Evolutionary conservation across 768 basidiomycete species (phyloP), one percentile per base, ranked within the genome.

Genomic region (Psilocybe sp.): DNA sequence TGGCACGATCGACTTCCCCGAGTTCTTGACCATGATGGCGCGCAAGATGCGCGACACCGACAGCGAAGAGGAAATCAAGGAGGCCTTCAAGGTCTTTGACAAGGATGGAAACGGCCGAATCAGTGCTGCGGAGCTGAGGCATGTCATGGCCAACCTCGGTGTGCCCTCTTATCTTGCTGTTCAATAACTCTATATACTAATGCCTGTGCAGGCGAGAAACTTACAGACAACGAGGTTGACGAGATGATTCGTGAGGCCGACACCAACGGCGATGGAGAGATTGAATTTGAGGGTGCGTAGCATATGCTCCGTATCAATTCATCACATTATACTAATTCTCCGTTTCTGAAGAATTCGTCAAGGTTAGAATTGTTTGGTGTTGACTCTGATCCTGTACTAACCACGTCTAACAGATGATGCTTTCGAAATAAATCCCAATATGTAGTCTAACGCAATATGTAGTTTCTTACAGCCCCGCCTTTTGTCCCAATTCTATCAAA

Each of bases 191-290:
- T 23, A 19, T 20, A 35, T 37, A 39, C 32, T 31, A 33, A 36
- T 15, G 15, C 15, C 10, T 32, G 44, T 44, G 2, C 32, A 84
- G 89, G 90, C 50, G 92, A 95, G 77, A 93, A 92, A 69, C 74
- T 94, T 50, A 79, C 89, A 11, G 92, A 94, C 56, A 76, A 63
- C 7, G 93, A 96, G 69, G 92, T 95, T 55, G 89, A 92, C 53
- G 93, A 95, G 76, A 95, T 97, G 93, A 97, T 97, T 65, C 85
- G 92, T 47, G 94, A 97, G 72, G 94, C 93, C 49, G 93, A 97
- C 64, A 78, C 91, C 44, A 92, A 97, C 63, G 93, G 94, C 45
- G 91, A 93, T 66, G 92, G 92, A n/a, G 89, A 92, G 71, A 89
- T 91, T 71, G 87, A 90, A 70, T 92, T 89, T 64, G 84, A 89